These are phyloP conservation scores for Lichenothelia convexa DNA, from an alignment of 495 filamentous ascomycete species.

Conservation along the genomic window DNA sequence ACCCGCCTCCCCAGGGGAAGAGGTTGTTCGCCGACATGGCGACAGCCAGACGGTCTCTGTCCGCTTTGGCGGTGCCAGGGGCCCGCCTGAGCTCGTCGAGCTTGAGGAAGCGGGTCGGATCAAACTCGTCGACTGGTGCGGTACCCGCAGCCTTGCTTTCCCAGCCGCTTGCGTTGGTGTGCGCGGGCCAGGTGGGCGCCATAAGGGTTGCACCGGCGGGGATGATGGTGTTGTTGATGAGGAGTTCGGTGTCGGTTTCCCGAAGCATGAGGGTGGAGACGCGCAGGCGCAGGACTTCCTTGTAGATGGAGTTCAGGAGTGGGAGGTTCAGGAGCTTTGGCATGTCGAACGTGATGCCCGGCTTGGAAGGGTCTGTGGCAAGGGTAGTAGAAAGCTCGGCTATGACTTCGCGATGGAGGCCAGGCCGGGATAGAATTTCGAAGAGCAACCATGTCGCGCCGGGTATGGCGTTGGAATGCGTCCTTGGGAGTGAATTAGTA, in stretches of 20 bases:
- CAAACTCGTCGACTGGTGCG: conserved; percentile 1
- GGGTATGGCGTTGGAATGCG: conserved; percentile 3
- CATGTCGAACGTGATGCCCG: conserved; percentile 13
- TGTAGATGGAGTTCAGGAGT: conserved; percentile 22
- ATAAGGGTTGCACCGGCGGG: conserved; percentile 1
- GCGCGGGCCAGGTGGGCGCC: conserved; percentile 3
- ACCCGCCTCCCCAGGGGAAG: conserved; percentile 4
- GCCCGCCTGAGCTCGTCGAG: no score
- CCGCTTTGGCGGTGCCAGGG: not conserved
- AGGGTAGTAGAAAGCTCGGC: not conserved
- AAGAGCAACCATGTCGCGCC: conserved; percentile 2
- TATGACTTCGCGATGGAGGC: conserved; percentile 1
- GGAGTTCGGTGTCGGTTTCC: conserved; percentile 1
- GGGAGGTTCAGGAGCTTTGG: conserved; percentile 17
- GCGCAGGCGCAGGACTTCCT: conserved; percentile 22
- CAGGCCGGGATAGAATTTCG: conserved; percentile 1
- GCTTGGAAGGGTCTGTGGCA: not conserved
- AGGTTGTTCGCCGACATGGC: not conserved
- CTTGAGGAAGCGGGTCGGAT: conserved; percentile 2
- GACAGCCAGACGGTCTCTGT: no score
- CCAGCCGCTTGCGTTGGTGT: conserved; percentile 1
- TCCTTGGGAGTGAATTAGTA: no score
- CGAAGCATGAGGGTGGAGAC: conserved; percentile 13
- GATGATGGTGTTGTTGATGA: not conserved
- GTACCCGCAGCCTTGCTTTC: no score